Percentiles rank a stretch among this genome's conserved stretches.
Conservation (phyloP, 768 basidiomycete species). For the Gelatoporia subvermispora region DNA sequence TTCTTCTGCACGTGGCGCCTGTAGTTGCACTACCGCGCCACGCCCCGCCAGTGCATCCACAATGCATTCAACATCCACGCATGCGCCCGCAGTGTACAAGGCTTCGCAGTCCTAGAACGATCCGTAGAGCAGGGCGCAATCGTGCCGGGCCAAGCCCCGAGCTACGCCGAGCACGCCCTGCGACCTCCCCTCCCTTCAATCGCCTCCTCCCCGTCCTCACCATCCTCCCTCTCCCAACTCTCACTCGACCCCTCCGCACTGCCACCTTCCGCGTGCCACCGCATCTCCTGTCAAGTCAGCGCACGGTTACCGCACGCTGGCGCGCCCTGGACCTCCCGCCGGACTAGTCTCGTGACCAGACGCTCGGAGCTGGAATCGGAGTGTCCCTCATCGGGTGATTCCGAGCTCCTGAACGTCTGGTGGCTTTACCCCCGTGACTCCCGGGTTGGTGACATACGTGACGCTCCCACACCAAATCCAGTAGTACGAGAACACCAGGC, state of each 20-base stretch:
- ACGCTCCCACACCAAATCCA: too few species aligned
- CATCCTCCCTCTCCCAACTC: neutral
- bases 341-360: too few species aligned
- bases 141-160: conserved; percentile 43
- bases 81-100: conserved; percentile 48
- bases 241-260: neutral
- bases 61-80: neutral
- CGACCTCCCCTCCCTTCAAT: conserved; percentile 11
- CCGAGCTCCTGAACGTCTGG: too few species aligned
- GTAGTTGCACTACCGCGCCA: conserved; percentile 82
- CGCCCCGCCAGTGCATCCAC: neutral
- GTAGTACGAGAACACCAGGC: too few species aligned
- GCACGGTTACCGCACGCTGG: conserved; percentile 50
- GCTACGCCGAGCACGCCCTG: conserved; percentile 37
- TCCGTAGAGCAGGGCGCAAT: conserved; percentile 55
- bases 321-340: conserved; percentile 40
- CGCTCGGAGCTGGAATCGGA: too few species aligned
- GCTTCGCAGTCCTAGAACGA: conserved; percentile 58
- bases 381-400: too few species aligned
- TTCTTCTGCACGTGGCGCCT: conserved; percentile 83
- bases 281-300: conserved; percentile 43
- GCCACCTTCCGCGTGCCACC: neutral
- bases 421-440: too few species aligned
- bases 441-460: too few species aligned
- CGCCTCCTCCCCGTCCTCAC: too few species aligned